Evolutionary conservation across 73 alveolate species (phyloP).

Genomic region (Uronychia binucleata): DNA sequence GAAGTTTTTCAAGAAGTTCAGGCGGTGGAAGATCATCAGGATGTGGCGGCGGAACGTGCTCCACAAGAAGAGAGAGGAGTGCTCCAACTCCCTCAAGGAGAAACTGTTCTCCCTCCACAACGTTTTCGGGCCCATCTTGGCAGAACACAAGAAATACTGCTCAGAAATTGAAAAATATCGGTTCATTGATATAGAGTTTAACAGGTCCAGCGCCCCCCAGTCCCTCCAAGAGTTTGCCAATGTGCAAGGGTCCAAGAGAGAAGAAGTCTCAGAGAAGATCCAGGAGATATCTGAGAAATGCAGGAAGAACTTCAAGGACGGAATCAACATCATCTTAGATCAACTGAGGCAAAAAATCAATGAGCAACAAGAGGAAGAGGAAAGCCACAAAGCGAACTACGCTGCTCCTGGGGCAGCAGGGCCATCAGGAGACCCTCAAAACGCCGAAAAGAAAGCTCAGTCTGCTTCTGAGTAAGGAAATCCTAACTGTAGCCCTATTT

Average conservation of each 20-base stretch:
- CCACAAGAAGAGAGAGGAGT: slow-evolving; percentile 71
- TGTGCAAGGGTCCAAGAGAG: slow-evolving; percentile 58
- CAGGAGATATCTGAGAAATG: slow-evolving; percentile 60
- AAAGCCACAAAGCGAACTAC: slow-evolving; percentile 31
- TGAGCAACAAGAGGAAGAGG: slow-evolving; percentile 72
- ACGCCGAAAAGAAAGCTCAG: slow-evolving; percentile 25
- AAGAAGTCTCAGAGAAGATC: slow-evolving; percentile 59
- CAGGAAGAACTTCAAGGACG: slow-evolving; percentile 71
- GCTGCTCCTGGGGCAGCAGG: slow-evolving; percentile 18
- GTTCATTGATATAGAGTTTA: slow-evolving; percentile 56
- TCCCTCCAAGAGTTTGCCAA: slow-evolving; percentile 64
- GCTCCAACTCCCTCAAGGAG: slow-evolving; percentile 65
- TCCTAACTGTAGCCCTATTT: slow-evolving; percentile 46
- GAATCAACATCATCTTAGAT: slow-evolving; percentile 70
- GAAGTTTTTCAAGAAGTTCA: slow-evolving; percentile 76
- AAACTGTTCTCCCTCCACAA: slow-evolving; percentile 71
- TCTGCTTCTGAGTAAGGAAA: slow-evolving; percentile 7
- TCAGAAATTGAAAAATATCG: slow-evolving; percentile 72
- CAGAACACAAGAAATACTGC: slow-evolving; percentile 60
- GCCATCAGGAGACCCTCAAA: slow-evolving; percentile 10
- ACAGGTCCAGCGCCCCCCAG: slow-evolving; percentile 46
- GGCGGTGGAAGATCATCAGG: slow-evolving; percentile 83
- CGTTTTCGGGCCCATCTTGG: slow-evolving; percentile 69
- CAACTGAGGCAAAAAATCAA: slow-evolving; percentile 65
- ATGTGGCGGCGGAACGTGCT: slow-evolving; percentile 84